A percentile compares a stretch with the other conserved stretches of the same genome.
These are phyloP conservation scores for Ogataea populi-albae DNA, from an alignment of 805 yeast species.

Conservation along the genomic window DNA sequence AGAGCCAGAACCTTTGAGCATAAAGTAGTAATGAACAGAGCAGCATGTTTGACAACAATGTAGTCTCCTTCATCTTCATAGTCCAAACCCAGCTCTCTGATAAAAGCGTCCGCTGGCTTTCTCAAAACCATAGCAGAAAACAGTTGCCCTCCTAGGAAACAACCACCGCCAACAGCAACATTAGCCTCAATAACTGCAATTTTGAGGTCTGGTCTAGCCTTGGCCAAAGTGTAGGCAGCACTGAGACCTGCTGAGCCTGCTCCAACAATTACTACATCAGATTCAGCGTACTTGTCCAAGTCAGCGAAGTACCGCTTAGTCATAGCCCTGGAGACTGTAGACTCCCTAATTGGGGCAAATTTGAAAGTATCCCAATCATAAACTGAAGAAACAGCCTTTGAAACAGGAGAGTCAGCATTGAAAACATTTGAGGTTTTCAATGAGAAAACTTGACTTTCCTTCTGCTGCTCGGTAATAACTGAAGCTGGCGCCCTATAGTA, in stretches of 20 bases:
- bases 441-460: slow-evolving; percentile 13
- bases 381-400: slow-evolving; percentile 30
- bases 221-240: slow-evolving; percentile 72
- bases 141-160: slow-evolving; percentile 74
- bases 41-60: slow-evolving; percentile 79
- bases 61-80: slow-evolving; percentile 80
- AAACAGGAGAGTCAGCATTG: slow-evolving; percentile 26
- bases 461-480: slow-evolving; percentile 12
- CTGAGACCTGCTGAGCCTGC: slow-evolving; percentile 77
- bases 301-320: slow-evolving; percentile 70
- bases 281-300: slow-evolving; percentile 69
- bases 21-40: slow-evolving; percentile 69
- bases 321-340: slow-evolving; percentile 80
- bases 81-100: slow-evolving; percentile 59
- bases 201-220: slow-evolving; percentile 71
- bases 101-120: slow-evolving; percentile 71
- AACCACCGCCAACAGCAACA: slow-evolving; percentile 80
- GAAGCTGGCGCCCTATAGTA: slow-evolving; percentile 25
- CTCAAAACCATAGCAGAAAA: slow-evolving; percentile 78
- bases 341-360: slow-evolving; percentile 73
- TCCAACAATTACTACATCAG: slow-evolving; percentile 72
- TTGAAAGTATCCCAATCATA: slow-evolving; percentile 64
- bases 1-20: slow-evolving; percentile 64
- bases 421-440: slow-evolving; percentile 23
- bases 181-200: slow-evolving; percentile 71